Percentiles rank a stretch among this genome's conserved stretches.
phyloP scores from a whole-genome alignment of 2,329 filamentous ascomycete species.

The Polychaeton citri region DNA sequence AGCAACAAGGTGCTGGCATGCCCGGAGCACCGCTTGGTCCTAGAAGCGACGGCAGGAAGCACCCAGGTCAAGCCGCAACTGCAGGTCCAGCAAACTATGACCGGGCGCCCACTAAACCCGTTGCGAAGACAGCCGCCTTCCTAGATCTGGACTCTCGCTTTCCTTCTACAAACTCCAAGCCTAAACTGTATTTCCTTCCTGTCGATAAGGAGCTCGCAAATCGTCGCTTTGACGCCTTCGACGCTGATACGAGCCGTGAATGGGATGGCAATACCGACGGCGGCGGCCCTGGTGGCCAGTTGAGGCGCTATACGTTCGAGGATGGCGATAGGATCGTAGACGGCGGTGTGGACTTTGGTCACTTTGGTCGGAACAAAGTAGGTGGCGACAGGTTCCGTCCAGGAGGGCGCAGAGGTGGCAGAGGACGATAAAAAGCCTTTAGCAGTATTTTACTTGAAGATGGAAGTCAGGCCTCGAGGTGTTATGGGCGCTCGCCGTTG shows the following conservation, averaged over 20 bases:
- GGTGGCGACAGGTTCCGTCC: slow-evolving; percentile 1
- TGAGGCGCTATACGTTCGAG: slow-evolving; percentile 31
- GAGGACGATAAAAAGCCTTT: slow-evolving; percentile 1
- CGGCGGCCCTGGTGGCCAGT: slow-evolving; percentile 19
- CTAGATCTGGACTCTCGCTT: slow-evolving; percentile 48
- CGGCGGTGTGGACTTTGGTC: slow-evolving; percentile 22
- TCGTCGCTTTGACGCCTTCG: slow-evolving; percentile 49
- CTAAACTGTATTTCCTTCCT: slow-evolving; percentile 52
- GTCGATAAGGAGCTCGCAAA: slow-evolving; percentile 52
- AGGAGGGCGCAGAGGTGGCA: not conserved
- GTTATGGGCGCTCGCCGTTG: too few relatives aligned
- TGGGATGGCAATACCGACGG: slow-evolving; percentile 22
- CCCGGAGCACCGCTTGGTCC: slow-evolving; percentile 12
- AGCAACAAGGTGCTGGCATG: slow-evolving; percentile 10
- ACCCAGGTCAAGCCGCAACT: too few relatives aligned
- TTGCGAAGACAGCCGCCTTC: slow-evolving; percentile 5
- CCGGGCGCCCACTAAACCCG: slow-evolving; percentile 2
- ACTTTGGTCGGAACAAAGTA: slow-evolving; percentile 9
- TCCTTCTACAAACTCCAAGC: slow-evolving; percentile 45
- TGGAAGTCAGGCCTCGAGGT: too few relatives aligned
- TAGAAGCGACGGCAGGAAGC: slow-evolving; percentile 5
- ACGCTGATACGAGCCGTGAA: slow-evolving; percentile 28
- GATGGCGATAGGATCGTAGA: slow-evolving; percentile 31
- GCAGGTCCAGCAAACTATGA: slow-evolving; percentile 1
- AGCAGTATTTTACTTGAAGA: too few relatives aligned